A percentile compares a stretch with the other conserved stretches of the same genome.
Conservation (phyloP, 2,329 filamentous ascomycete species). For the Penicillium nordicum region DNA sequence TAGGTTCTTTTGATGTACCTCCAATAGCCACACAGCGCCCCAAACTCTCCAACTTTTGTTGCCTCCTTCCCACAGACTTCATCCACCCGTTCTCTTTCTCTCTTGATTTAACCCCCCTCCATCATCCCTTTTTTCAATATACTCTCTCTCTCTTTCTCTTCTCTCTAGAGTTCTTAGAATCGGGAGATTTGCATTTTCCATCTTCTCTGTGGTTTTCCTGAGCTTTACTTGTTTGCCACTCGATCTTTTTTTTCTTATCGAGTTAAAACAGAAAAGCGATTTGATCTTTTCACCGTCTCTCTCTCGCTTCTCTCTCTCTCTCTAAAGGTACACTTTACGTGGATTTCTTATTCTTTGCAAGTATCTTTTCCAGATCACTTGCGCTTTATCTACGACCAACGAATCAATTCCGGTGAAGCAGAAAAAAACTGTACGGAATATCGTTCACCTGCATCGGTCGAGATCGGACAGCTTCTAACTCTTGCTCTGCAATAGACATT, state of each 20-base stretch:
- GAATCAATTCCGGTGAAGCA: constrained; percentile 15
- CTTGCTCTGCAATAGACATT: constrained; percentile 4
- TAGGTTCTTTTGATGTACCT: neutral
- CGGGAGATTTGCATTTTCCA: constrained; percentile 30
- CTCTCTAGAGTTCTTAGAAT: constrained; percentile 32
- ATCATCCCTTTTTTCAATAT: constrained; percentile 24
- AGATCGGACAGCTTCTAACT: constrained; percentile 11
- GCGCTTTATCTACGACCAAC: constrained; percentile 8
- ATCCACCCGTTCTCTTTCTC: constrained; percentile 20
- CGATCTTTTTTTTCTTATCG: constrained; percentile 23
- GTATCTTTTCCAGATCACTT: constrained; percentile 10
- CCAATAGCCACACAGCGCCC: constrained; percentile 6
- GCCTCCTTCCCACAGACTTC: constrained; percentile 29
- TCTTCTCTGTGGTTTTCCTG: constrained; percentile 16
- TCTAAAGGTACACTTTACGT: constrained; percentile 12
- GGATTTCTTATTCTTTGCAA: constrained; percentile 7
- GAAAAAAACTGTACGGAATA: constrained; percentile 14
- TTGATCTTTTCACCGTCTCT: constrained; percentile 22
- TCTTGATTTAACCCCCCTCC: constrained; percentile 17
- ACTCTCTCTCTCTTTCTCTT: constrained; percentile 26
- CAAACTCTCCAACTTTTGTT: constrained; percentile 20
- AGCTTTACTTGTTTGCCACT: constrained; percentile 22
- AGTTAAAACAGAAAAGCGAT: constrained; percentile 21
- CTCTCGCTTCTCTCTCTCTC: constrained; percentile 8
- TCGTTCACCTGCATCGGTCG: neutral